A percentile compares a stretch with the other conserved stretches of the same genome.
These are phyloP conservation scores for Tetramitus jugosus DNA, from an alignment of 208 protist genomes.

Conservation along the genomic window DNA sequence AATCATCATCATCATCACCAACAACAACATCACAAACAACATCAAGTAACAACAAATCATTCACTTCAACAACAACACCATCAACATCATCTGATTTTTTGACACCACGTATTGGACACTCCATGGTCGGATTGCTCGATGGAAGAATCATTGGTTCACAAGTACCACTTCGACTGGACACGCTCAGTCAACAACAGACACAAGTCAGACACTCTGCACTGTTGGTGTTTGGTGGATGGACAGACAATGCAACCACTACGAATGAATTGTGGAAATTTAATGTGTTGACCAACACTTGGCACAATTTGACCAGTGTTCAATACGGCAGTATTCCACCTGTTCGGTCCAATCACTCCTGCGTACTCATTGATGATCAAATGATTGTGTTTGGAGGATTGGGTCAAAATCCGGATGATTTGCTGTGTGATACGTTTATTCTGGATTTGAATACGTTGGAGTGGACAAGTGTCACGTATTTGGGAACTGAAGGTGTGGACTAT, in stretches of 20 bases:
- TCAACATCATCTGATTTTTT: no score
- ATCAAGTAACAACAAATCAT: no score
- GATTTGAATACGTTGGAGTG: neutral
- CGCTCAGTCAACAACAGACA: neutral
- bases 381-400: constrained; percentile 1
- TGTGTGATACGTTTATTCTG: neutral
- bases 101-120: neutral
- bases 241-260: no score
- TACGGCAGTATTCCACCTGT: neutral
- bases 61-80: no score
- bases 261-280: constrained; percentile 23
- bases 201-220: neutral
- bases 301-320: neutral
- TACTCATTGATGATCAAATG: constrained; percentile 6
- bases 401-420: neutral
- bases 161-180: neutral
- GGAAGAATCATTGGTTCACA: neutral
- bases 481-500: neutral
- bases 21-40: no score
- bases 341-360: neutral
- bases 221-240: neutral
- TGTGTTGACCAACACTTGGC: neutral
- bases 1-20: no score
- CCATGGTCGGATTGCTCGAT: neutral
- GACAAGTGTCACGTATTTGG: neutral